Evolutionary conservation across 2,329 filamentous ascomycete species (phyloP), one percentile per base, ranked within the genome.

Genomic region (Alternaria viburni): DNA sequence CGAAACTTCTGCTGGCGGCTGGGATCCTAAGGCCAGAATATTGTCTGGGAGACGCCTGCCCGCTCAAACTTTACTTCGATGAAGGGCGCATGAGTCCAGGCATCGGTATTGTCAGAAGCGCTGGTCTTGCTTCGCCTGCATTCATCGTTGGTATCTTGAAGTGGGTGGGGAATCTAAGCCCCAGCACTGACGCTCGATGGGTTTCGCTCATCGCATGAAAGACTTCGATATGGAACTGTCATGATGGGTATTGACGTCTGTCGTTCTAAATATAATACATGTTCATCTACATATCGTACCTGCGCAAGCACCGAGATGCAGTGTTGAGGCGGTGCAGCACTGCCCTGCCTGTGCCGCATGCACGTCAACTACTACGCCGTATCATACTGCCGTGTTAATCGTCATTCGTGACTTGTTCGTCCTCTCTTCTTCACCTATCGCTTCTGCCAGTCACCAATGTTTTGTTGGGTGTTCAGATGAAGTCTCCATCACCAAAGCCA

Each of bases 401-500:
- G 19, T 61, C 12, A 61, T 43, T 64, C 52, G 41, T 61, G 15
- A 49, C 6, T 43, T 23, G 12, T 46, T 36, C 21, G 4, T 32
- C 59, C 3, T 23, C 6, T 51, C n/a, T 21, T 28, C 21, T 13
- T 17, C 9, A 12, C 19, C 13, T 45, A 43, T 25, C 19, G n/a
- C 19, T 49, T 21, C 21, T 36, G 10, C n/a, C 21, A 8, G 7
- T 17, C 6, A 28, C 43, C 6, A 15, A 11, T 21, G 13, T n/a
- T 21, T 44, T 23, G n/a, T n/a, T 13, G 60, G 36, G 9, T 15
- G 12, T 12, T 64, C 62, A 79, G 54, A 89, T 86, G 66, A 89
- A 89, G 71, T 89, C 87, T 7, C 84, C 85, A 62, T 81, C 82
- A 15, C 87, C 88, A 77, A 87, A 89, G 1, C 87, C 87, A 9